Evolutionary conservation across 129 eudicot genomes (phyloP), one percentile per base, ranked within the genome.

Genomic region (Ambrosia trifida): DNA sequence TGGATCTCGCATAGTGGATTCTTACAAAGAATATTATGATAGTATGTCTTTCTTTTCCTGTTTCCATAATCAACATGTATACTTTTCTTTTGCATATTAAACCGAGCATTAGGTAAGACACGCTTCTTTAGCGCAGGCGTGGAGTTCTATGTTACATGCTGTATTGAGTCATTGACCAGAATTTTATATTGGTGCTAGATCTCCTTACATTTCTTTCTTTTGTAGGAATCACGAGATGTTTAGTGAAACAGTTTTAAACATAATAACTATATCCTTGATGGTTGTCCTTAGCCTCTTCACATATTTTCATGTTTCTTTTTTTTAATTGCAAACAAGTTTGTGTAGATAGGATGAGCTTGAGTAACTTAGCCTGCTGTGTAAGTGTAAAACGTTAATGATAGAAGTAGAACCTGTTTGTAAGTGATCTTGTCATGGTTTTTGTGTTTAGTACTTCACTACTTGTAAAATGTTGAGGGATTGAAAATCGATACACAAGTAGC

Each of bases 1-100:
- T 85, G 98, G 96, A 67, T 83, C 89, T 52, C 90, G 90, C 74
- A 79, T 93, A 82, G 96, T 93, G 70, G 98, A 89, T 74, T 85
- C 89, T 87, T 93, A 87, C 83, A 93, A 93, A 80, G 92, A 93
- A 72, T 95, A 90, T 53, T 33, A 85, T 80, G 96, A 93, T 2
- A 83, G 96, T 93, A 87, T 19, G 87, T 61, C 53, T 33, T 50
- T 2, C 68, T 30, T 50, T 50, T 13, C 19, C 66, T 64, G 18
- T 50, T 50, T 13, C 19, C 66, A 13, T 28, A 8, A 6, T 38
- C 9, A 24, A 45, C 44, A 28, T 18, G 56, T 50, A 31, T 67
- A 18, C 61, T 62, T 14, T 1, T n/a, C n/a, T 16, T 62, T 54
- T 24, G 28, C 20, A 16, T 66, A 8, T 46, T 46, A 12, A 32